A percentile compares a stretch with the other conserved stretches of the same genome.
Evolutionary conservation across 2,329 filamentous ascomycete species (phyloP).

Genomic region (Diplodia intermedia): DNA sequence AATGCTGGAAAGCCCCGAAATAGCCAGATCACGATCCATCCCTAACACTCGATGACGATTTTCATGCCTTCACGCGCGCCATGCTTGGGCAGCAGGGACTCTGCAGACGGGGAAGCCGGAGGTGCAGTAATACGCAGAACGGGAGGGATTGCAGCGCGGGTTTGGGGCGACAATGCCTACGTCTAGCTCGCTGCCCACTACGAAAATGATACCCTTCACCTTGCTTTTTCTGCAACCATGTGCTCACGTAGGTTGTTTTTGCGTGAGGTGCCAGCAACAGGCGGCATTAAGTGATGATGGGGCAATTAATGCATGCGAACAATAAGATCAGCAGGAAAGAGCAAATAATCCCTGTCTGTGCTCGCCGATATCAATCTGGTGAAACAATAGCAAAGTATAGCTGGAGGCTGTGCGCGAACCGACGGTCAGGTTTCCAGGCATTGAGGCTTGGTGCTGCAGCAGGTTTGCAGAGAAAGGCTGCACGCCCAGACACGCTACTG

Average conservation of each 20-base stretch:
- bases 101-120: neutral
- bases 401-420: neutral
- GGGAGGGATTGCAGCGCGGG: conserved; percentile 3
- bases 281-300: neutral
- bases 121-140: neutral
- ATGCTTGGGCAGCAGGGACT: neutral
- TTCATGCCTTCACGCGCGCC: conserved; percentile 15
- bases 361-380: neutral
- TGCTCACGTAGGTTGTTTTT: neutral
- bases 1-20: neutral
- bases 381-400: neutral
- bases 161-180: neutral
- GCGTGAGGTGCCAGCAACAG: neutral
- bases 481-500: conserved; percentile 25
- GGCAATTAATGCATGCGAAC: neutral
- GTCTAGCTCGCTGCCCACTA: neutral
- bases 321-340: neutral
- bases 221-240: neutral
- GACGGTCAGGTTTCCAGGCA: neutral
- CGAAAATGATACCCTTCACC: neutral
- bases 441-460: conserved; percentile 4
- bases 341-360: neutral
- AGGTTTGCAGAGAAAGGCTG: conserved; percentile 11
- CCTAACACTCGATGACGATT: conserved; percentile 15
- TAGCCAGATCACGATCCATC: neutral